These are phyloP conservation scores for Diaporthe destruens DNA, from an alignment of 2,329 filamentous ascomycete genomes.

Conservation along the genomic window DNA sequence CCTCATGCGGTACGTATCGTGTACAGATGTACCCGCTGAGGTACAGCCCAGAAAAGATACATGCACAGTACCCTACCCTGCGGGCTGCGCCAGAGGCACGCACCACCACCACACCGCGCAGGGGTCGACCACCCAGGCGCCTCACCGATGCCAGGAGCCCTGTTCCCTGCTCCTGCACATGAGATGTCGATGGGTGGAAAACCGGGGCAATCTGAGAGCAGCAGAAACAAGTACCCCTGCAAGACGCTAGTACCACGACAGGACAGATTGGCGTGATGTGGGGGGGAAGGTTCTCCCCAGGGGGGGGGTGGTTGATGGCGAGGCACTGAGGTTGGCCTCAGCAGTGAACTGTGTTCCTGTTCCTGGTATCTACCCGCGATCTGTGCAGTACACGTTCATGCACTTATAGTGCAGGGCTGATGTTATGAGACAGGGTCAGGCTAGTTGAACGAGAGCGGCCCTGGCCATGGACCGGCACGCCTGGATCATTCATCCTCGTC, in stretches of 20 bases:
- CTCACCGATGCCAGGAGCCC: conserved; percentile 38
- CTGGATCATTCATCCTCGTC: conserved; percentile 4
- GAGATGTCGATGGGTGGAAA: conserved; percentile 41
- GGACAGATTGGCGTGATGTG: conserved; percentile 42
- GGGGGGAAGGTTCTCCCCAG: conserved; percentile 12
- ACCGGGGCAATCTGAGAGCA: conserved; percentile 42
- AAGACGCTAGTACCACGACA: conserved; percentile 39
- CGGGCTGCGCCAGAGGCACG: conserved; percentile 15
- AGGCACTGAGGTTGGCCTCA: conserved; percentile 10
- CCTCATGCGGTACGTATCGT: conserved; percentile 7
- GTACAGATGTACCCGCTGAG: conserved; percentile 1
- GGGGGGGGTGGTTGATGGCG: conserved; percentile 10
- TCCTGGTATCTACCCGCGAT: conserved; percentile 26
- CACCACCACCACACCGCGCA: conserved; percentile 14
- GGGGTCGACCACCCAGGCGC: conserved; percentile 32
- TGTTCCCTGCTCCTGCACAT: conserved; percentile 37
- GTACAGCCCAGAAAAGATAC: conserved; percentile 20
- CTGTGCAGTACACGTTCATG: conserved; percentile 24
- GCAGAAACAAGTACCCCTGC: conserved; percentile 40
- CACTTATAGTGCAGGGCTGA: conserved; percentile 30
- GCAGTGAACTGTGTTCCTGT: conserved; percentile 15
- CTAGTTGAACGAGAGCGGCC: conserved; percentile 14
- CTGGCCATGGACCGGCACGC: neutral
- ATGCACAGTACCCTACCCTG: conserved; percentile 17
- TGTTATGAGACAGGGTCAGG: conserved; percentile 10